Evolutionary conservation across 805 yeast species (phyloP).

Genomic region (Saturnispora dispora): DNA sequence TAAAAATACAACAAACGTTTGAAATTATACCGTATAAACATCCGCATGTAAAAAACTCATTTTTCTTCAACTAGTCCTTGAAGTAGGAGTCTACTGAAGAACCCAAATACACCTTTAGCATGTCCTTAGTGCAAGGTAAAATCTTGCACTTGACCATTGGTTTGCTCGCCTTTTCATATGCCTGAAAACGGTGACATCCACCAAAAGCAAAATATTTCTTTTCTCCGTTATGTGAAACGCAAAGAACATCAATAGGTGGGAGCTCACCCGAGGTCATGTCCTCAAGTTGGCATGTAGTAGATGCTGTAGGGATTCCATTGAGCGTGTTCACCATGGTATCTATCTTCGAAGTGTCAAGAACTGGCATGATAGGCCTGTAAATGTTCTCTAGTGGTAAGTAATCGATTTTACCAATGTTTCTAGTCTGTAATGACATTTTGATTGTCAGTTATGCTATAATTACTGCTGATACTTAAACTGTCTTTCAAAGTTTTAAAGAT

Average conservation of each 20-base stretch:
- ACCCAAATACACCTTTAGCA: constrained; percentile 63
- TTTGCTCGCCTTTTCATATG: constrained; percentile 52
- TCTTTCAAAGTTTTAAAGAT: too few relatives aligned
- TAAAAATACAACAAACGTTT: background rate
- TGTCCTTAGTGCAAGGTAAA: constrained; percentile 66
- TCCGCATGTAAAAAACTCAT: background rate
- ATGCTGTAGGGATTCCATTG: constrained; percentile 53
- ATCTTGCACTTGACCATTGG: constrained; percentile 58
- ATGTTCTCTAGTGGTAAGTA: constrained; percentile 61
- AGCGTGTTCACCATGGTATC: constrained; percentile 71
- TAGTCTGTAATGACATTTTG: constrained; percentile 62
- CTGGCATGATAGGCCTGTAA: constrained; percentile 79
- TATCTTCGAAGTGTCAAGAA: constrained; percentile 62
- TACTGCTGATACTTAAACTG: too few relatives aligned
- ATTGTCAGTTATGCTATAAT: background rate
- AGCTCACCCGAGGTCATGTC: constrained; percentile 51
- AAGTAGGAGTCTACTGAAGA: constrained; percentile 50
- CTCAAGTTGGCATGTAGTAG: constrained; percentile 45
- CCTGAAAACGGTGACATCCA: constrained; percentile 85
- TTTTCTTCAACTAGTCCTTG: background rate
- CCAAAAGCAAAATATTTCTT: constrained; percentile 75
- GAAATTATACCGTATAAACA: background rate
- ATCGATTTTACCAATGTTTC: constrained; percentile 39
- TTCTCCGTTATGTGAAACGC: constrained; percentile 54
- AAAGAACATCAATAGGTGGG: constrained; percentile 76